These are phyloP conservation scores for Yarrowia porcina DNA, from an alignment of 805 yeast species.

Conservation along the genomic window DNA sequence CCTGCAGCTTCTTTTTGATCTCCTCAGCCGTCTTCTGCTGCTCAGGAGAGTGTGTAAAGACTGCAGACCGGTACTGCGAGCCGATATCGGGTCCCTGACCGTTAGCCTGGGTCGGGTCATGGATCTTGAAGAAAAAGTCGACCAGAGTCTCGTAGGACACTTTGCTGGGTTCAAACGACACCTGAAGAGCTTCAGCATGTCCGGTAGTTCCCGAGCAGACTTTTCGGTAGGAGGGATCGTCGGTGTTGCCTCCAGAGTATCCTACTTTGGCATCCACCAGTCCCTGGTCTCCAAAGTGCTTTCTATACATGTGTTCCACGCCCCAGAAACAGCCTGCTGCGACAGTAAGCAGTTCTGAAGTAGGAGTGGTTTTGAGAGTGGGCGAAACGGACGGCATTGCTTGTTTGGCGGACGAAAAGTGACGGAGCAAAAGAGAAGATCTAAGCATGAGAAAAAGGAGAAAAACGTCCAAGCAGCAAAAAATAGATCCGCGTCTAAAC, in stretches of 20 bases:
- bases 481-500: neutral
- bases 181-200: slow-evolving; percentile 80
- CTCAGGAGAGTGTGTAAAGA: slow-evolving; percentile 58
- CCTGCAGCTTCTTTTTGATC: slow-evolving; percentile 55
- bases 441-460: neutral
- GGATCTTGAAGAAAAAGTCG: slow-evolving; percentile 85
- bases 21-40: slow-evolving; percentile 47
- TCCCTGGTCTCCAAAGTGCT: slow-evolving; percentile 62
- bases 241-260: slow-evolving; percentile 71
- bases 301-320: slow-evolving; percentile 76
- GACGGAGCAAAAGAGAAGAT: slow-evolving; percentile 3
- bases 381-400: slow-evolving; percentile 31
- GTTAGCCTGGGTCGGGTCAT: slow-evolving; percentile 86
- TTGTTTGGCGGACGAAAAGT: neutral
- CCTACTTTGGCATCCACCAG: slow-evolving; percentile 81
- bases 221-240: slow-evolving; percentile 58
- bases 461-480: neutral
- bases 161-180: slow-evolving; percentile 71
- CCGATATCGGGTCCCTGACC: slow-evolving; percentile 87
- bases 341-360: slow-evolving; percentile 54
- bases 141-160: slow-evolving; percentile 59
- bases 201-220: slow-evolving; percentile 79
- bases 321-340: slow-evolving; percentile 56
- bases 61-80: slow-evolving; percentile 83
- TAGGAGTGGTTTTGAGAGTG: slow-evolving; percentile 41